Base-by-base conservation (phyloP, 371 early-diverging fungal species). In the Mucor mucedo region DNA sequence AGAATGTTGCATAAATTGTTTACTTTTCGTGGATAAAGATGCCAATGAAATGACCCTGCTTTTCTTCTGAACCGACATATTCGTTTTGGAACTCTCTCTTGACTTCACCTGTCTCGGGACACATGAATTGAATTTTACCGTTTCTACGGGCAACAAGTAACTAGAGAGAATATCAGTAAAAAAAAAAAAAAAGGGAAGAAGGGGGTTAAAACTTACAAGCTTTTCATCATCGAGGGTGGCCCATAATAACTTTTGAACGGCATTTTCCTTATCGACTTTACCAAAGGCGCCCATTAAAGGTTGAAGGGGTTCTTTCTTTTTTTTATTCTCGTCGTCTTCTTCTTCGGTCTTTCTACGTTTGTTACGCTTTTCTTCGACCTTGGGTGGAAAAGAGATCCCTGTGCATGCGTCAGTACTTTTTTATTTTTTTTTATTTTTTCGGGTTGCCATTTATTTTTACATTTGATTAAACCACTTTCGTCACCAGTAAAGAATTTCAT, bases 401-500 rank as follows among this genome's bases (percentile, higher is more conserved):
- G 62, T 14, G n/a, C 9, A 11, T 29, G 13, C 9, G 49, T 49
- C 13, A 49, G 30, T 28, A 13, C 9, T 8, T 13, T 45, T 56
- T 8, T 38, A 30, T 7, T 11, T 52, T 50, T 21, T 60, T 5
- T 13, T 7, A 0, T 38, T 2, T 38, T 0, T 40, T 44, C 21
- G 21, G 21, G 21, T 21, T 21, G 21, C 21, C 21, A 21, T 21
- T 21, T 21, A 1, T 28, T 0, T n/a, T 63, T 78, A 85, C 88
- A 78, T 78, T 92, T 92, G 49, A 90, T 68, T 62, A 93, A 79
- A 13, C 93, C 93, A 38, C 83, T 82, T 68, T 93, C 91, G 76
- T 93, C 93, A 44, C 91, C 91, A 30, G 89, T 89, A 62, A 78
- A 86, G 33, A 71, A 72, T 52, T 64, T 71, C 82, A 77, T 79